Conservation (phyloP, 805 yeast species). For the Yamadazyma sp. region DNA sequence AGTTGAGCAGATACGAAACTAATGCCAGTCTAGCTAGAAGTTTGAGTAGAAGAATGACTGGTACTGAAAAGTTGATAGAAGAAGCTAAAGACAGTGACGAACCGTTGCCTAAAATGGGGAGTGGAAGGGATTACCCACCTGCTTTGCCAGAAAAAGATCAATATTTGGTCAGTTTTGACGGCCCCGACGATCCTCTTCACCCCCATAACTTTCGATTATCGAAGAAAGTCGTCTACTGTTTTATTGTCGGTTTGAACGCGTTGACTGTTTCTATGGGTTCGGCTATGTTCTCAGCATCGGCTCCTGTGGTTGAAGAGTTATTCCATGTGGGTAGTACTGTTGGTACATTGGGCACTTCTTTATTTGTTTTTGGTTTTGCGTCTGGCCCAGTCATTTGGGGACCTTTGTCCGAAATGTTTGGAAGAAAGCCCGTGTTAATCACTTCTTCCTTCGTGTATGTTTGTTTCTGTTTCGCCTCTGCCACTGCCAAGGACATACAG, state of each 20-base stretch:
- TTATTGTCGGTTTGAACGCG: slow-evolving; percentile 34
- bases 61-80: slow-evolving; percentile 26
- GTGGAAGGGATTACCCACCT: slow-evolving; percentile 63
- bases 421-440: slow-evolving; percentile 44
- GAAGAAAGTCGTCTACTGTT: slow-evolving; percentile 25
- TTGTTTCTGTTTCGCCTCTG: slow-evolving; percentile 59
- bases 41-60: slow-evolving; percentile 25
- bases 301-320: slow-evolving; percentile 44
- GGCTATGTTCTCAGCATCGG: slow-evolving; percentile 73
- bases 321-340: slow-evolving; percentile 64
- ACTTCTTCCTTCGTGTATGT: slow-evolving; percentile 39
- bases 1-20: slow-evolving; percentile 24
- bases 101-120: slow-evolving; percentile 60
- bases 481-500: slow-evolving; percentile 76
- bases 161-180: slow-evolving; percentile 72
- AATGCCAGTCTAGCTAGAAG: slow-evolving; percentile 22
- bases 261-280: slow-evolving; percentile 68
- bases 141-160: slow-evolving; percentile 51
- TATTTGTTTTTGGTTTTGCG: slow-evolving; percentile 91
- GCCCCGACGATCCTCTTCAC: slow-evolving; percentile 74
- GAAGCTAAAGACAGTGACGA: slow-evolving; percentile 24
- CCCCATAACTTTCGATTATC: slow-evolving; percentile 73
- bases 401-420: slow-evolving; percentile 29
- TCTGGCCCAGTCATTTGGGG: slow-evolving; percentile 89
- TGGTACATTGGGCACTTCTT: slow-evolving; percentile 71